Conservation (phyloP, 352 stramenopile species). For the Globisporangium emineosum region DNA sequence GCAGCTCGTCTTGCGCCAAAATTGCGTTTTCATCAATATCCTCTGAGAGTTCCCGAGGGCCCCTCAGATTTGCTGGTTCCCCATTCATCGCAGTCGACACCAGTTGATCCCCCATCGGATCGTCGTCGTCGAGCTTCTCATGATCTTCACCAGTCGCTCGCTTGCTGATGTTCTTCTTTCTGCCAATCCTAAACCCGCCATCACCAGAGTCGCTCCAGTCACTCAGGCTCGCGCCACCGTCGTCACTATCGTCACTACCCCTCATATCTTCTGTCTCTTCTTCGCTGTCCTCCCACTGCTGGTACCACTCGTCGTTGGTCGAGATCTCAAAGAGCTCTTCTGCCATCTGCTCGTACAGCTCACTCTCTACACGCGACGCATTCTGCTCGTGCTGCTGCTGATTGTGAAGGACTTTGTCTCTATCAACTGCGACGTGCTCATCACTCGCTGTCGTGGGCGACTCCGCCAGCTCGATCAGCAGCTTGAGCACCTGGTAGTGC, state of each 20-base stretch:
- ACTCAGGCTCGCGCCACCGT: constrained; percentile 5
- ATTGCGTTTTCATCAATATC: background rate
- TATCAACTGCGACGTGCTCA: constrained; percentile 29
- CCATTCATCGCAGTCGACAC: background rate
- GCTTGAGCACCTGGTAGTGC: constrained; percentile 50
- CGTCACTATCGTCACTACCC: background rate
- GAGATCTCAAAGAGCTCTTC: constrained; percentile 62
- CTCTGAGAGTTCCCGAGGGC: background rate
- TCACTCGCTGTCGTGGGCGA: constrained; percentile 41
- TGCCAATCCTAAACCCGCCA: background rate
- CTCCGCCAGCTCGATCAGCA: constrained; percentile 57
- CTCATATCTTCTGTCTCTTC: constrained; percentile 7
- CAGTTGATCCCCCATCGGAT: background rate
- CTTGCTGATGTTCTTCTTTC: background rate
- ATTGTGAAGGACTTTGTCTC: constrained; percentile 11
- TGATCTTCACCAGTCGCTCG: background rate
- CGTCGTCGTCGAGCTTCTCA: constrained; percentile 14
- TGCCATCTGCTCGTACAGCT: constrained; percentile 34
- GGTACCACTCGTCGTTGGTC: constrained; percentile 65
- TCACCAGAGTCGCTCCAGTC: background rate
- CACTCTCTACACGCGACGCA: constrained; percentile 16
- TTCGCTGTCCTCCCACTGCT: constrained; percentile 54
- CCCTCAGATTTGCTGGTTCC: background rate
- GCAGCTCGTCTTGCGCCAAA: constrained; percentile 25
- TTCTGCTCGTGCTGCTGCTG: constrained; percentile 22